Base-by-base conservation (phyloP, 352 stramenopile genomes). In the Phytopythium boreale region DNA sequence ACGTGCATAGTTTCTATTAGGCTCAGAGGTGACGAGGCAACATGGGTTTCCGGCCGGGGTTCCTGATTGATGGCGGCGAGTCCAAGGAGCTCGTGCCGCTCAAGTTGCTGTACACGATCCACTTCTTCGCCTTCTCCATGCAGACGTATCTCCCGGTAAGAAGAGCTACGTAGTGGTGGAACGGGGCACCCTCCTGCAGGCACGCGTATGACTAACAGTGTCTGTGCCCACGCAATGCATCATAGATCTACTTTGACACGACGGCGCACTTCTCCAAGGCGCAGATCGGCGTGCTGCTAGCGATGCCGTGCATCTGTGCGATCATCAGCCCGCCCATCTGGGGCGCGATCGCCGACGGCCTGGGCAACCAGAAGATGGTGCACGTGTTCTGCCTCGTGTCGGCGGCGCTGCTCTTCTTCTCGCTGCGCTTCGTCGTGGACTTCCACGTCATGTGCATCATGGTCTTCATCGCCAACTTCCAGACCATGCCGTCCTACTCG, bases 81-180 rank as follows among this genome's bases (percentile, higher is more conserved):
- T 67, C 74, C 46, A 79, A 76, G 68, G 56, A 61, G 58, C 81
- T 90, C 74, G 70, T 88, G 67, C 74, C 81, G 68, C 81, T 90
- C 68, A 90, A 90, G 72, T 64, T 90, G 64, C 76, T 88, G 59
- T 90, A 87, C 67, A 66, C 84, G 50, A 83, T 90, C 68, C 74
- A 86, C 64, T 84, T 84, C 63, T 80, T 73, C 49, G 81, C 79
- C 36, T 90, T 90, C 69, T 87, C 77, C 59, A 84, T 75, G 43
- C 81, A 88, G 57, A 88, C 81, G 12, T 90, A 85, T 39, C 68
- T 90, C 36, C 79, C 81, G 19, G 80, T 88, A 41, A n/a, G 39
- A 9, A 10, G 20, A 15, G 4, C n/a, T n/a, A n/a, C n/a, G n/a
- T n/a, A n/a, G n/a, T n/a, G n/a, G n/a, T n/a, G n/a, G n/a, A n/a